Conservation (phyloP, 2,329 filamentous ascomycete species). For the Colletotrichum ledebouriae region DNA sequence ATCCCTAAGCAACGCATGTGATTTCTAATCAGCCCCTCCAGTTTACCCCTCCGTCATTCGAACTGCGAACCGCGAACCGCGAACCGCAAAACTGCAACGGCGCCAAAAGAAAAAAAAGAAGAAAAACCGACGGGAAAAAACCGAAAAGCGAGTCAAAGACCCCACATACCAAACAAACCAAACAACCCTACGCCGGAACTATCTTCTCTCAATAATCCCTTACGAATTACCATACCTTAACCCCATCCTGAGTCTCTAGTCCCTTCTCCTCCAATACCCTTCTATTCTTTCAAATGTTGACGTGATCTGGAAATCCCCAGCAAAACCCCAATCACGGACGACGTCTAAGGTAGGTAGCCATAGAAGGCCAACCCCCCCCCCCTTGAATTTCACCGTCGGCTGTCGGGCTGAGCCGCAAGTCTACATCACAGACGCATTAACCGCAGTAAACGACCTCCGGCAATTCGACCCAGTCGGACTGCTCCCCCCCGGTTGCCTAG, state of each 20-base stretch:
- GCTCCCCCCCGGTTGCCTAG: constrained; percentile 20
- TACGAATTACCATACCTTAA: constrained; percentile 31
- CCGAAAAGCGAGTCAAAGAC: constrained; percentile 13
- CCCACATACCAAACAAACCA: constrained; percentile 7
- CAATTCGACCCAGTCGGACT: constrained; percentile 1
- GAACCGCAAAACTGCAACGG: not conserved
- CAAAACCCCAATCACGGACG: not conserved
- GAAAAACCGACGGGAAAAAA: constrained; percentile 11
- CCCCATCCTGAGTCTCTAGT: not conserved
- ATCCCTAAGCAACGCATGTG: constrained; percentile 35
- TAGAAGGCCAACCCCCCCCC: constrained; percentile 6
- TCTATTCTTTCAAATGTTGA: constrained; percentile 21
- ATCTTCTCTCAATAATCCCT: not conserved
- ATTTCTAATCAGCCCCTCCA: constrained; percentile 42
- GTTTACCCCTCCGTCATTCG: constrained; percentile 37
- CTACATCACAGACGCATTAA: constrained; percentile 17
- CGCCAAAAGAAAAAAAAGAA: constrained; percentile 6
- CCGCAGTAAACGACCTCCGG: constrained; percentile 15
- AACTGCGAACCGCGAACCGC: not conserved
- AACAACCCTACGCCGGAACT: constrained; percentile 9
- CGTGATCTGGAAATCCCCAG: constrained; percentile 20
- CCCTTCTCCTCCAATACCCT: constrained; percentile 26
- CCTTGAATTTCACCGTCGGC: constrained; percentile 4
- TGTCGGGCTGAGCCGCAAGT: constrained; percentile 40
- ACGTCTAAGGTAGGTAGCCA: not conserved